Percentiles rank a stretch among this genome's conserved stretches.
These are phyloP conservation scores for Saccharomycopsis capsularis DNA, from an alignment of 805 yeast genomes.

Conservation along the genomic window DNA sequence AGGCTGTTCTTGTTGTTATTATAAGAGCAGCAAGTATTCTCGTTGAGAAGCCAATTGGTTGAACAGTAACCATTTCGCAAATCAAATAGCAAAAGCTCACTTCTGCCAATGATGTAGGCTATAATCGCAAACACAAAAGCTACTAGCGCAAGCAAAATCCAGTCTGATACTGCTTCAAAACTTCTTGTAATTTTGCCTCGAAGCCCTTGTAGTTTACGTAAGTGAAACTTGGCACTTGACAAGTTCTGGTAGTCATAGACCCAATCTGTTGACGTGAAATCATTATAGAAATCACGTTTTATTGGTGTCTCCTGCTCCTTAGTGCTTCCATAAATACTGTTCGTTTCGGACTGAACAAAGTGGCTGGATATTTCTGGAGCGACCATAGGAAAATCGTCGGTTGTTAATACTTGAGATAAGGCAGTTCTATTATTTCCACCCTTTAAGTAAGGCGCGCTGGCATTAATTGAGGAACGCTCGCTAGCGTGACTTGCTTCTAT, in stretches of 20 bases:
- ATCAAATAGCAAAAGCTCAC: conserved; percentile 43
- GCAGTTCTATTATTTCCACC: neutral
- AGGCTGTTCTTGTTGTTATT: conserved; percentile 5
- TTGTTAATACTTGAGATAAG: neutral
- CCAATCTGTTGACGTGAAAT: conserved; percentile 59
- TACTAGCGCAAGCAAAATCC: conserved; percentile 43
- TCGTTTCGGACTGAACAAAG: conserved; percentile 10
- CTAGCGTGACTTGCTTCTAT: neutral
- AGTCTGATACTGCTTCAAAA: conserved; percentile 38
- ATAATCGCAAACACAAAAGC: conserved; percentile 42
- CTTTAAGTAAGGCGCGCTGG: neutral
- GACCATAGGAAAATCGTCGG: conserved; percentile 11
- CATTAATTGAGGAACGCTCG: neutral
- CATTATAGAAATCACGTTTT: conserved; percentile 42
- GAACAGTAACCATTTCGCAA: conserved; percentile 46
- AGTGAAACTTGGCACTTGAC: conserved; percentile 34
- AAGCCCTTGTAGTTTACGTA: conserved; percentile 31
- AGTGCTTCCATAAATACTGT: neutral
- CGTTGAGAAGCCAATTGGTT: conserved; percentile 37
- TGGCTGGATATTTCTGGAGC: conserved; percentile 12
- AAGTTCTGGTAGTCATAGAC: conserved; percentile 41
- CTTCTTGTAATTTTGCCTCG: conserved; percentile 28
- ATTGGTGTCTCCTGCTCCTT: neutral
- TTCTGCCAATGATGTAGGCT: conserved; percentile 42
- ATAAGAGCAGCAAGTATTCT: conserved; percentile 37